These are phyloP conservation scores for Crithidia brevicula DNA, from an alignment of 208 protist species.

Conservation along the genomic window DNA sequence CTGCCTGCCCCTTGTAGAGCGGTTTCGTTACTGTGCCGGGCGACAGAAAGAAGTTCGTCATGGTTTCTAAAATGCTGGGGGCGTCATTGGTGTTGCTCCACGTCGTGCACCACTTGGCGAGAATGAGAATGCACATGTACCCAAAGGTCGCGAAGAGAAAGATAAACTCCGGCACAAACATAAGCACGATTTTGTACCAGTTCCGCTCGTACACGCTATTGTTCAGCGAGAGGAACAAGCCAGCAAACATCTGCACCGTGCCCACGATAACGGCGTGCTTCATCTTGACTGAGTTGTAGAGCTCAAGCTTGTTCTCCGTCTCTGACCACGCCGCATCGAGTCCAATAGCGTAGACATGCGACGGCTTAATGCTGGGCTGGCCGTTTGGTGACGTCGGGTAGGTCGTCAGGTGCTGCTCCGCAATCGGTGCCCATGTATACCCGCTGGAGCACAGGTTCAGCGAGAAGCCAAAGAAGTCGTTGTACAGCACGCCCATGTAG, in stretches of 20 bases:
- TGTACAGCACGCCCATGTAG: conserved; percentile 98
- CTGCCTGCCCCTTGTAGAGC: conserved; percentile 80
- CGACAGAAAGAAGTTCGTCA: conserved; percentile 94
- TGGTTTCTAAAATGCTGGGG: conserved; percentile 89
- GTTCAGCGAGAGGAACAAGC: conserved; percentile 90
- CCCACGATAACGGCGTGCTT: conserved; percentile 98
- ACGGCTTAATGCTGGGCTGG: conserved; percentile 48
- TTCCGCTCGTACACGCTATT: conserved; percentile 94
- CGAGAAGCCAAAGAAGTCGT: conserved; percentile 95
- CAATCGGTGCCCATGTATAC: conserved; percentile 61
- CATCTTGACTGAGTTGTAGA: conserved; percentile 99
- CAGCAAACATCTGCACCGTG: conserved; percentile 96
- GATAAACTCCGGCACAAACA: conserved; percentile 97
- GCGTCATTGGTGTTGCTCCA: conserved; percentile 89
- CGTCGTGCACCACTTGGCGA: conserved; percentile 96
- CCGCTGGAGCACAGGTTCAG: conserved; percentile 86
- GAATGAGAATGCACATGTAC: conserved; percentile 97
- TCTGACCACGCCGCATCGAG: conserved; percentile 91
- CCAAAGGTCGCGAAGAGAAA: conserved; percentile 96
- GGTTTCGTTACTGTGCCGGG: conserved; percentile 77
- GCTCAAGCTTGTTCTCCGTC: conserved; percentile 96
- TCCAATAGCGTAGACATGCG: conserved; percentile 68
- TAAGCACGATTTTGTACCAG: conserved; percentile 79
- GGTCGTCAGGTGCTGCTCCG: conserved; percentile 27
- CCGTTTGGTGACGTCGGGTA: conserved; percentile 49